Conservation (phyloP, 495 filamentous ascomycete species). For the Chaetomidium leptoderma region DNA sequence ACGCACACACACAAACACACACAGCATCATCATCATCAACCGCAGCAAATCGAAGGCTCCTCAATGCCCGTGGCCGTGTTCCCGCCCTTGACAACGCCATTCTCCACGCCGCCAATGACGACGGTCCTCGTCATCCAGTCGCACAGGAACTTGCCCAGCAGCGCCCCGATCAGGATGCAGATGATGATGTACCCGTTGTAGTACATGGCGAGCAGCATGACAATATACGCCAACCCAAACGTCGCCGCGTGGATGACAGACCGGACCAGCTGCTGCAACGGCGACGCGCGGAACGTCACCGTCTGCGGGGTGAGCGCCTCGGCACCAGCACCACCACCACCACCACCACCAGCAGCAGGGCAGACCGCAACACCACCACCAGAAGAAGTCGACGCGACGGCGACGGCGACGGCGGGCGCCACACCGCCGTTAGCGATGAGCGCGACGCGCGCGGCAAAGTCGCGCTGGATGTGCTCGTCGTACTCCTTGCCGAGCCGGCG, state of each 20-base stretch:
- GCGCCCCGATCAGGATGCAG: slow-evolving; percentile 52
- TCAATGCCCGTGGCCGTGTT: slow-evolving; percentile 17
- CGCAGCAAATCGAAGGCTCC: slow-evolving; percentile 30
- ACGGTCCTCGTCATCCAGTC: slow-evolving; percentile 39
- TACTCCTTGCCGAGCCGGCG: slow-evolving; percentile 53
- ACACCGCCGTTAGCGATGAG: slow-evolving; percentile 6
- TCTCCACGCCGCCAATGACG: slow-evolving; percentile 11
- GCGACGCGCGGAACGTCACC: slow-evolving; percentile 43
- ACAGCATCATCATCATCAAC: too few species aligned
- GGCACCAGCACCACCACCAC: neutral
- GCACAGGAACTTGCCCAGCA: slow-evolving; percentile 44
- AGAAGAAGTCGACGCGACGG: neutral
- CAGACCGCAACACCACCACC: neutral
- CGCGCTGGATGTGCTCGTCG: slow-evolving; percentile 45
- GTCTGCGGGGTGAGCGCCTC: too few species aligned
- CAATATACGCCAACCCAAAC: slow-evolving; percentile 53
- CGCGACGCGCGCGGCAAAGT: slow-evolving; percentile 32
- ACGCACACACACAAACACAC: too few species aligned
- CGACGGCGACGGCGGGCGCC: neutral
- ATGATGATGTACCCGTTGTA: slow-evolving; percentile 57
- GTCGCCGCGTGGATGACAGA: slow-evolving; percentile 46
- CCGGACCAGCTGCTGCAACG: slow-evolving; percentile 47
- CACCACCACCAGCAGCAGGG: neutral
- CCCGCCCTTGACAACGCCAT: slow-evolving; percentile 1
- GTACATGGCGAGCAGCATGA: slow-evolving; percentile 56